Evolutionary conservation across 2,329 filamentous ascomycete species (phyloP), one percentile per base, ranked within the genome.

Genomic region (Colletotrichum cordylinicola): DNA sequence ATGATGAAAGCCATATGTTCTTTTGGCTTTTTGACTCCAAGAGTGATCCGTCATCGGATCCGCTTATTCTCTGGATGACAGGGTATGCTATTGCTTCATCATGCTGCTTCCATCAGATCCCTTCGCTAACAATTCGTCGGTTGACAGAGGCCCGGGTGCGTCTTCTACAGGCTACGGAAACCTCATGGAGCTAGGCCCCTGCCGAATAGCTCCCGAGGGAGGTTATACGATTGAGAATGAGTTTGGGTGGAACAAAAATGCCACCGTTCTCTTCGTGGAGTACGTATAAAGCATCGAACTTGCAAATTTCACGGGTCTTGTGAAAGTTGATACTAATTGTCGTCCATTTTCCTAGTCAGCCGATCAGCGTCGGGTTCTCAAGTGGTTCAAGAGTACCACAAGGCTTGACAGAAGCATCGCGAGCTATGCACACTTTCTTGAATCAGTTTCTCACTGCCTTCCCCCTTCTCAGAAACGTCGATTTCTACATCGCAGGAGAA

Each of bases 1-100:
- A 64, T n/a, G 48, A 35, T n/a, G 43, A 64, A 13, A 71, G 29
- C 16, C 66, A 68, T 21, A 15, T 68, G 48, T 71, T 71, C 29
- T 71, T 71, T 31, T 71, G 69, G 69, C 69, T 71, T 9, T 64
- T 65, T 24, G 69, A 66, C 12, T 56, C 39, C 31, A 71, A 71
- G 43, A 35, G 56, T 21, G 27, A 55, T 27, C 18, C 43, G 18
- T 33, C n/a, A 2, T 29, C 60, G 27, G 69, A 71, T 21, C 60
- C 69, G 10, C 24, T 66, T 4, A 60, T 71, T 37, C 43, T 71
- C 2, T 71, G 69, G 69, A 33, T 58, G 55, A 58, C 55, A 9
- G 55, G 55, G 55, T 58, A 58, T 27, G 24, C 1, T 9, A 27
- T 8, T 58, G 0, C 4, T 7, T 58, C 43, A 21, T 10, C 3